These are phyloP conservation scores for Sclerotinia trifoliorum DNA, from an alignment of 2,329 filamentous ascomycete species.

Conservation along the genomic window DNA sequence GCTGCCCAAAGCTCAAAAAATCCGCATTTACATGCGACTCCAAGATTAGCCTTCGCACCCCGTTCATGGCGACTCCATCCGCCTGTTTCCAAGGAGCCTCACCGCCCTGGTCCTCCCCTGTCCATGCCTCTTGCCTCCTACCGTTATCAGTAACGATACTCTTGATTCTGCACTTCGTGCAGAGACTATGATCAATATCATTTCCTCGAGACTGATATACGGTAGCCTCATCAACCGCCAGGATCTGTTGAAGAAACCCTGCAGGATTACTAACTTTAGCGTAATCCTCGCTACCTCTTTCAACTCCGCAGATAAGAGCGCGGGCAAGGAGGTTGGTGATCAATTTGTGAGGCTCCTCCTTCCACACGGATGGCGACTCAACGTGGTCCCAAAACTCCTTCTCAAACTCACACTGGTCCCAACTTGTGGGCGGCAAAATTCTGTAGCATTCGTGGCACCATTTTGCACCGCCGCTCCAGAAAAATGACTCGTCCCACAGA, in stretches of 20 bases:
- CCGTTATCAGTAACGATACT: constrained; percentile 1
- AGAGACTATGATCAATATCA: background rate
- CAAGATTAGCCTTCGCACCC: background rate
- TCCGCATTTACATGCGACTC: background rate
- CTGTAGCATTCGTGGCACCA: background rate
- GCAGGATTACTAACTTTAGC: background rate
- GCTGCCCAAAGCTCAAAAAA: background rate
- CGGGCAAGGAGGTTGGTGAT: background rate
- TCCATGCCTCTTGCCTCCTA: background rate
- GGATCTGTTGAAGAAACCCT: background rate
- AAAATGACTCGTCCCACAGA: background rate
- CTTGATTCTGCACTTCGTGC: constrained; percentile 10
- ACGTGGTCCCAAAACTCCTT: background rate
- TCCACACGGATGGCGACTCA: background rate
- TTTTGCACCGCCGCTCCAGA: background rate
- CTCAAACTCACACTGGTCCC: background rate
- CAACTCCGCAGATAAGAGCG: background rate
- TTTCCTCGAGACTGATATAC: background rate
- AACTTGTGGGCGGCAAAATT: background rate
- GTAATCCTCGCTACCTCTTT: background rate
- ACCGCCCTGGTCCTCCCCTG: background rate
- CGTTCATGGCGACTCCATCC: background rate
- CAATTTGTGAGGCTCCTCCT: background rate
- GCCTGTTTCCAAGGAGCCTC: background rate
- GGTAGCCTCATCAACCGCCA: too few relatives aligned